Percentiles rank a stretch among this genome's conserved stretches.
phyloP scores from a whole-genome alignment of 2,329 filamentous ascomycete genomes.

The Juglanconis sp. region DNA sequence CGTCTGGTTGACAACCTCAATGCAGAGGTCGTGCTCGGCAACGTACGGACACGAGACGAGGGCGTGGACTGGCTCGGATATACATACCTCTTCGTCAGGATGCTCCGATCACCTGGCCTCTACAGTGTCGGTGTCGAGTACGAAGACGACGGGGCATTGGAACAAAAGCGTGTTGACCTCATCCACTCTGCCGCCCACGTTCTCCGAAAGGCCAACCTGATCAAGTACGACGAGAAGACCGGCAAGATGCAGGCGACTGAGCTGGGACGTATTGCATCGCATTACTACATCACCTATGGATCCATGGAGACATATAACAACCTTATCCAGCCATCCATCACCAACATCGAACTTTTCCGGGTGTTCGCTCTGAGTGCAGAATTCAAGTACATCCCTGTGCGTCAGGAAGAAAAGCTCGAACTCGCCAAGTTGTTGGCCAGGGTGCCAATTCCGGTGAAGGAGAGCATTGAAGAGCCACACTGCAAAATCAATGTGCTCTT shows the following conservation, averaged over 20 bases:
- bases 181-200: conserved; percentile 89
- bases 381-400: conserved; percentile 98
- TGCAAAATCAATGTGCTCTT: conserved; percentile 97
- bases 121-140: conserved; percentile 97
- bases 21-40: conserved; percentile 91
- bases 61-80: conserved; percentile 99
- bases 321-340: conserved; percentile 88
- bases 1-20: conserved; percentile 94
- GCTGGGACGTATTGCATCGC: conserved; percentile 89
- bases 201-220: conserved; percentile 79
- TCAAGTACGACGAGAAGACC: conserved; percentile 94
- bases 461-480: conserved; percentile 93
- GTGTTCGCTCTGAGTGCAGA: conserved; percentile 95
- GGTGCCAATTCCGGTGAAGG: conserved; percentile 95
- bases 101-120: conserved; percentile 90
- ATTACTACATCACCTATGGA: conserved; percentile 96
- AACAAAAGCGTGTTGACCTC: conserved; percentile 96
- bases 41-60: conserved; percentile 86
- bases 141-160: conserved; percentile 83
- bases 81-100: conserved; percentile 95
- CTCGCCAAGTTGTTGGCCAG: conserved; percentile 84
- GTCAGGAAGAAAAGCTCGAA: conserved; percentile 96
- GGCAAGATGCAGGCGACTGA: conserved; percentile 89
- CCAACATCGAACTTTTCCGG: conserved; percentile 92
- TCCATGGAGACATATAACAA: conserved; percentile 98